Evolutionary conservation across 768 basidiomycete species (phyloP).

Genomic region (Sarcodon sp.): DNA sequence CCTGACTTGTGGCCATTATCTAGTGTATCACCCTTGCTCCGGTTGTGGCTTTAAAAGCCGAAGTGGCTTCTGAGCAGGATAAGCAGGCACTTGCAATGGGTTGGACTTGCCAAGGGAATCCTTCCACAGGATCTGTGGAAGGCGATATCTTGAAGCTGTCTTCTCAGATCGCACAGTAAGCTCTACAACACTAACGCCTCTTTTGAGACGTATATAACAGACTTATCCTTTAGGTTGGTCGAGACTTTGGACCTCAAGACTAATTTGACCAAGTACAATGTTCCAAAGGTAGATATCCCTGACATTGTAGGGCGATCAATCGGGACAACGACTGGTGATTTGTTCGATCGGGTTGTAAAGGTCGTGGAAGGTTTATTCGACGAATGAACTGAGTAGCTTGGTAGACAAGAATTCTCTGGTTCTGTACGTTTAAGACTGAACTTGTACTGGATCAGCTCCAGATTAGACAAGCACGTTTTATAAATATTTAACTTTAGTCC

Average conservation of each 20-base stretch:
- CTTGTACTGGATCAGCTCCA: no score
- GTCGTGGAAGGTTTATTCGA: not conserved
- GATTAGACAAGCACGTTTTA: no score
- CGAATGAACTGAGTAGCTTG: not conserved
- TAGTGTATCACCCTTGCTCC: constrained; percentile 66
- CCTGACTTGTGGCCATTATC: not conserved
- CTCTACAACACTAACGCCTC: constrained; percentile 2
- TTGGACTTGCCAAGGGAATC: constrained; percentile 43
- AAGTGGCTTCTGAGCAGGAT: constrained; percentile 43
- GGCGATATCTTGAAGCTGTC: constrained; percentile 49
- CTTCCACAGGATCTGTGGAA: constrained; percentile 50
- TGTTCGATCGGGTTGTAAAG: not conserved
- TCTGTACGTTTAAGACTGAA: no score
- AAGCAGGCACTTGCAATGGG: constrained; percentile 45
- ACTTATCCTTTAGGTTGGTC: constrained; percentile 35
- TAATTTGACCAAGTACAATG: constrained; percentile 46
- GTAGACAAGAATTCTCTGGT: not conserved
- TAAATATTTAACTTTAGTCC: no score
- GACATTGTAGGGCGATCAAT: constrained; percentile 39
- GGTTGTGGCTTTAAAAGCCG: constrained; percentile 45
- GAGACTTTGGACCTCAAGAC: constrained; percentile 42
- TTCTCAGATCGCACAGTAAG: constrained; percentile 40
- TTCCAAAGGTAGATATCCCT: constrained; percentile 41
- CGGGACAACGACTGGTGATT: constrained; percentile 12
- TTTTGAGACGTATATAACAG: not conserved